phyloP scores from a whole-genome alignment of 129 eudicot species.

The Flaveria trinervia region DNA sequence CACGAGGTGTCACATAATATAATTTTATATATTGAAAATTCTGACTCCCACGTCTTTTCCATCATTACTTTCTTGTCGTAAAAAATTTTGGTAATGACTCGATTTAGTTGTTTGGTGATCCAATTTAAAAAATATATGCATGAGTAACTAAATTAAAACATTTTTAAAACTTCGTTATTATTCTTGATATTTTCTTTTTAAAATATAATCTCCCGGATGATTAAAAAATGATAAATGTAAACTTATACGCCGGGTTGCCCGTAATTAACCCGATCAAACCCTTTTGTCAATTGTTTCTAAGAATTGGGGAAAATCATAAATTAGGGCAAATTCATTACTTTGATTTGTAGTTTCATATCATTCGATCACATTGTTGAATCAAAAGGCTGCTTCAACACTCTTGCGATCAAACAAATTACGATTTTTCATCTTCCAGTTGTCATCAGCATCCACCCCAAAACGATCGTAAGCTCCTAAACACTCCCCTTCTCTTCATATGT shows the following conservation, averaged over 20 bases:
- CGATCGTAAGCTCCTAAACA: constrained; percentile 15
- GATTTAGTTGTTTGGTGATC: too few relatives aligned
- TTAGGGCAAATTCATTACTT: constrained; percentile 15
- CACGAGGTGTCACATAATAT: too few relatives aligned
- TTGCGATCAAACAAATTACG: neutral
- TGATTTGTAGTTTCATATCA: neutral
- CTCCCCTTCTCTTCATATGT: neutral
- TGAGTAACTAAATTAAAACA: too few relatives aligned
- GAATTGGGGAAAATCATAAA: constrained; percentile 1
- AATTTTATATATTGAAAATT: too few relatives aligned
- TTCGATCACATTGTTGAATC: neutral
- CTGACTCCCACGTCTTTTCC: too few relatives aligned
- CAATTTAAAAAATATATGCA: too few relatives aligned
- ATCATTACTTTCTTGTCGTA: too few relatives aligned
- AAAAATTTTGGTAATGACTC: too few relatives aligned
- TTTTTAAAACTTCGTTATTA: too few relatives aligned
- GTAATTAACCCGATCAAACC: neutral
- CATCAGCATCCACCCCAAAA: neutral
- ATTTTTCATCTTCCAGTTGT: constrained; percentile 13
- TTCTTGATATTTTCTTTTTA: too few relatives aligned
- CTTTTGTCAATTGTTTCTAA: neutral
- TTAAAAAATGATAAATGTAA: neutral
- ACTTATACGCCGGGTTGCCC: neutral
- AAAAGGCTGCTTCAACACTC: neutral
- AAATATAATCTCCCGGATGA: too few relatives aligned